A percentile compares a stretch with the other conserved stretches of the same genome.
These are phyloP conservation scores for Leptosphaerulina australis DNA, from an alignment of 2,329 filamentous ascomycete genomes.

Conservation along the genomic window DNA sequence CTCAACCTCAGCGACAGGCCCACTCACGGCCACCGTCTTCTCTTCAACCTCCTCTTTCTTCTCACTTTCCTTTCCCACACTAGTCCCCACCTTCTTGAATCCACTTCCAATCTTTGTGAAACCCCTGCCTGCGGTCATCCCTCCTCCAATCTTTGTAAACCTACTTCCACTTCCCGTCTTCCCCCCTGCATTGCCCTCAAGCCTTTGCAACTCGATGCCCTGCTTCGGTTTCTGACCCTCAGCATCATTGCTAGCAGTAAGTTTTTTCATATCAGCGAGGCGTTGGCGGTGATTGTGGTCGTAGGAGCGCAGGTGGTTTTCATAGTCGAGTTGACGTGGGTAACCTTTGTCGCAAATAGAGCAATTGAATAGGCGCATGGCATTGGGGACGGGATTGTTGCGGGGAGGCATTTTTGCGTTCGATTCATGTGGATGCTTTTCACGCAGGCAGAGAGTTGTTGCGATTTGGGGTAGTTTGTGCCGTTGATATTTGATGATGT, in stretches of 20 bases:
- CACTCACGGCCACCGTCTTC: constrained; percentile 29
- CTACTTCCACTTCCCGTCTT: constrained; percentile 26
- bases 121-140: constrained; percentile 5
- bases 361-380: constrained; percentile 50
- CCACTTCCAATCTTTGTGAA: constrained; percentile 47
- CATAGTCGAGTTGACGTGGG: constrained; percentile 92
- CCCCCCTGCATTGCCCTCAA: constrained; percentile 29
- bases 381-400: constrained; percentile 53
- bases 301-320: constrained; percentile 91
- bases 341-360: constrained; percentile 91
- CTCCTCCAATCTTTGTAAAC: constrained; percentile 39
- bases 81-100: constrained; percentile 74
- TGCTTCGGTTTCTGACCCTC: constrained; percentile 29
- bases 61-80: constrained; percentile 21
- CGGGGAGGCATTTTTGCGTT: constrained; percentile 37
- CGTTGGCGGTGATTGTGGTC: constrained; percentile 83
- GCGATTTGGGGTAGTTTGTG: not conserved
- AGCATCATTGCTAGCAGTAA: constrained; percentile 39
- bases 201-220: constrained; percentile 33
- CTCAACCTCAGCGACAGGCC: not conserved
- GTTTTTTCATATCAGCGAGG: constrained; percentile 82
- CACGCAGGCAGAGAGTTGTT: constrained; percentile 48
- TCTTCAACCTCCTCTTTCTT: constrained; percentile 16
- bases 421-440: constrained; percentile 1
- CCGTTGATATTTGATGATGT: not conserved